Conservation (phyloP, 1,284 basidiomycete genomes). For the Stereum hirsutum region DNA sequence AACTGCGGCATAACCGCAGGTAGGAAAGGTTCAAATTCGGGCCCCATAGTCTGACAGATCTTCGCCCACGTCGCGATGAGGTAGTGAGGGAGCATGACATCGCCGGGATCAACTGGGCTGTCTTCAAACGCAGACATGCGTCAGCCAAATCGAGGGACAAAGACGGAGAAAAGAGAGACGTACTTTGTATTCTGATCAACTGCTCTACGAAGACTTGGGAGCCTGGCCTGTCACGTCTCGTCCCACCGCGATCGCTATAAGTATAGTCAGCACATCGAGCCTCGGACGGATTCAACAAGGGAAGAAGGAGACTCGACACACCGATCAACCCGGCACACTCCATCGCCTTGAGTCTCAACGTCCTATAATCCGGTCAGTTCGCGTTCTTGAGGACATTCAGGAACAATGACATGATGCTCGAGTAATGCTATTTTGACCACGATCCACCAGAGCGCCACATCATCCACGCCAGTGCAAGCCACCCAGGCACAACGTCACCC, state of each 20-base stretch:
- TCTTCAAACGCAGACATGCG: too few relatives aligned
- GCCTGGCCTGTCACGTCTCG: slow-evolving; percentile 65
- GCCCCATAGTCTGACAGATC: slow-evolving; percentile 71
- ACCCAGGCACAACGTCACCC: too few relatives aligned
- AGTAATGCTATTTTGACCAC: slow-evolving; percentile 73
- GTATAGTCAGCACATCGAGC: too few relatives aligned
- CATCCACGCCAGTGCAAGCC: too few relatives aligned
- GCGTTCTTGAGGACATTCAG: slow-evolving; percentile 64
- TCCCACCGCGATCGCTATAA: slow-evolving; percentile 72
- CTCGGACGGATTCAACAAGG: not conserved
- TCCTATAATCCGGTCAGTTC: slow-evolving; percentile 54
- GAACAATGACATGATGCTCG: slow-evolving; percentile 68
- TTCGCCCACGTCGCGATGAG: slow-evolving; percentile 78
- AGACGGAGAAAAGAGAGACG: slow-evolving; percentile 14
- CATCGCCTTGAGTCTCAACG: slow-evolving; percentile 73
- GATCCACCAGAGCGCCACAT: too few relatives aligned
- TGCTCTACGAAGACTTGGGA: slow-evolving; percentile 63
- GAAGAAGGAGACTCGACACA: slow-evolving; percentile 20
- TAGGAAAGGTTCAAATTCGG: slow-evolving; percentile 78
- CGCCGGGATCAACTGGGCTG: slow-evolving; percentile 50
- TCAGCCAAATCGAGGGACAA: too few relatives aligned
- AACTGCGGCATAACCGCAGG: slow-evolving; percentile 75
- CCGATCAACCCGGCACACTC: slow-evolving; percentile 80
- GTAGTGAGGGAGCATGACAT: slow-evolving; percentile 60
- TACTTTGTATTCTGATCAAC: slow-evolving; percentile 71